These are phyloP conservation scores for Porcisia hertigi DNA, from an alignment of 208 protist genomes.

Conservation along the genomic window DNA sequence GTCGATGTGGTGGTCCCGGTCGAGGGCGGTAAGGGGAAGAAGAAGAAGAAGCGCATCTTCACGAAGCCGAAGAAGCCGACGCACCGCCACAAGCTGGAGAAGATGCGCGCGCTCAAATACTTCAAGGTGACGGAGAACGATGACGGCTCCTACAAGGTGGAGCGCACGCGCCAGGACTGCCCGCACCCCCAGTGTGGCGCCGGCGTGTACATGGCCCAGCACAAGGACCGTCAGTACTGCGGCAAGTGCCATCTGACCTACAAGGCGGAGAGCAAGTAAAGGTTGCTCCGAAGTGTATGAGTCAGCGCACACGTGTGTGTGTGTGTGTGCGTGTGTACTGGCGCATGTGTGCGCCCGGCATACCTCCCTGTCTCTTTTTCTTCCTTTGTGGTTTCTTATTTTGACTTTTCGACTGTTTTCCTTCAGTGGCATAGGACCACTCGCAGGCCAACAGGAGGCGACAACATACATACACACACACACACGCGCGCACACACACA, in stretches of 20 bases:
- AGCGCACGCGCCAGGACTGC: constrained; percentile 96
- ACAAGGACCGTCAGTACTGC: constrained; percentile 99
- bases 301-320: neutral
- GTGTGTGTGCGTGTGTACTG: neutral
- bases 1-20: constrained; percentile 89
- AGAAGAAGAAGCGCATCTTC: constrained; percentile 99
- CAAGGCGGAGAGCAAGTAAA: constrained; percentile 43
- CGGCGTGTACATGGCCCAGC: constrained; percentile 99
- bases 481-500: too few species aligned
- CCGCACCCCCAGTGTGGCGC: constrained; percentile 94
- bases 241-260: constrained; percentile 99
- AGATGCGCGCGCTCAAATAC: constrained; percentile 99
- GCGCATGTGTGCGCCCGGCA: neutral
- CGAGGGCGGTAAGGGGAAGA: constrained; percentile 95
- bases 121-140: constrained; percentile 98
- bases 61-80: constrained; percentile 99
- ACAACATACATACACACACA: neutral
- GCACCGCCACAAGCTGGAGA: constrained; percentile 99
- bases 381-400: neutral
- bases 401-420: neutral
- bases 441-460: neutral
- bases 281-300: neutral
- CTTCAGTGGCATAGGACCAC: neutral
- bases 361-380: neutral
- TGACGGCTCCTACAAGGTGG: constrained; percentile 96